Percentiles rank a stretch among this genome's conserved stretches.
phyloP scores from a whole-genome alignment of 306 rosid genomes.

The Carpinus fangiana region DNA sequence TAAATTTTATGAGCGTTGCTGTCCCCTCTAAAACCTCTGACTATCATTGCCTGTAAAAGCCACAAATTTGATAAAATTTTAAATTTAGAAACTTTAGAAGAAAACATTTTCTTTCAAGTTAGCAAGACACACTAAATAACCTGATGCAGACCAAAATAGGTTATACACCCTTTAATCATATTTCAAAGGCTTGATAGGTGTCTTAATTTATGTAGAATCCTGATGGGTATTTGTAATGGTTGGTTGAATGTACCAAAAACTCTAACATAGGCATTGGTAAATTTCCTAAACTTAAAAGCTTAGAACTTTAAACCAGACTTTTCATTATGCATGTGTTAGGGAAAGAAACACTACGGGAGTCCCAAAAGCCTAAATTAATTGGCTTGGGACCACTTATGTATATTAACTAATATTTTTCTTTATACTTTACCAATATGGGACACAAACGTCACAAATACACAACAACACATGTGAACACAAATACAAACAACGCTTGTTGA shows the following conservation, averaged over 20 bases:
- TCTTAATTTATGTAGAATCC: background rate
- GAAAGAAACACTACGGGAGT: no score
- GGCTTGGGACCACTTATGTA: no score
- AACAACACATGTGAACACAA: background rate
- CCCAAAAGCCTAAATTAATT: no score
- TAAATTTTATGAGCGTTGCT: slow-evolving; percentile 64
- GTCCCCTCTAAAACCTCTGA: slow-evolving; percentile 91
- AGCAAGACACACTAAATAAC: background rate
- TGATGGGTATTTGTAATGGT: background rate
- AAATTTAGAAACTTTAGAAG: slow-evolving; percentile 18
- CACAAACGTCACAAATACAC: no score
- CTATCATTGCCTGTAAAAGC: slow-evolving; percentile 86
- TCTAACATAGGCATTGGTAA: background rate
- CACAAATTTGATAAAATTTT: background rate
- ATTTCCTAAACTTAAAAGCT: background rate
- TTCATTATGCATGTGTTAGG: background rate
- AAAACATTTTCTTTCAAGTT: background rate
- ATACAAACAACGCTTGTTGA: background rate
- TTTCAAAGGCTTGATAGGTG: background rate
- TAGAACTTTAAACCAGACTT: background rate
- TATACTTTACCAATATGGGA: no score
- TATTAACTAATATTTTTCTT: no score
- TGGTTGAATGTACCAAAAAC: background rate
- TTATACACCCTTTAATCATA: background rate
- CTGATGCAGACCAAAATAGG: slow-evolving; percentile 8